Evolutionary conservation across 805 yeast species (phyloP), one percentile per base, ranked within the genome.

Genomic region (Monosporozyma solicola): DNA sequence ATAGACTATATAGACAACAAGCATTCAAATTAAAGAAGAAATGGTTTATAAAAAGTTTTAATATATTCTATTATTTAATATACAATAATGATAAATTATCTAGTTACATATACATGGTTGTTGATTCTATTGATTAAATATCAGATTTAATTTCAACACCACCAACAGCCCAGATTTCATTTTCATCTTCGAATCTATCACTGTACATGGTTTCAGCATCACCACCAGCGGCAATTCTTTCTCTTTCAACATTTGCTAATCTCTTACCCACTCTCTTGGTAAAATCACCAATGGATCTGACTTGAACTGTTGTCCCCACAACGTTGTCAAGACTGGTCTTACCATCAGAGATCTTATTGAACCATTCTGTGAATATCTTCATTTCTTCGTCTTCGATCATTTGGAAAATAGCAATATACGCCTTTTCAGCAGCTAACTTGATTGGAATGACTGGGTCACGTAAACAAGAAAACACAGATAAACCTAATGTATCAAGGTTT

Each of bases 391-490:
- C 96, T 29, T 84, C 87, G 33, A 87, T 84, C 60, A 92, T 72
- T 48, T 78, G 74, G 69, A 90, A 85, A 16, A 89, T 65, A 1
- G 87, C 80, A 58, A 91, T 66, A 67, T 79, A 90, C 0, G 95
- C 90, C 72, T 88, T 88, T 67, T 92, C 99, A 7, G 96, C 96
- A 1, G 97, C 97, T 56, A 92, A 75, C 63, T 90, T 91, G 59
- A 92, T 84, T 4, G 99, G 97, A 62, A 92, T 88, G 48, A 87
- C 75, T n/a, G 83, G 77, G 63, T 91, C 97, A 58, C 99, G 77
- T 43, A 92, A 84, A 66, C 94, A 84, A 0, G 84, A 73, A 66
- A 92, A 92, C 2, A 90, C 83, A 11, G 87, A 74, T 13, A 94
- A 88, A 3, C 78, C 87, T 50, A 92, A 61, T 0, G 69, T 56